These are phyloP conservation scores for Picochlorum costavermella DNA, from an alignment of 139 green algal species.

Conservation along the genomic window DNA sequence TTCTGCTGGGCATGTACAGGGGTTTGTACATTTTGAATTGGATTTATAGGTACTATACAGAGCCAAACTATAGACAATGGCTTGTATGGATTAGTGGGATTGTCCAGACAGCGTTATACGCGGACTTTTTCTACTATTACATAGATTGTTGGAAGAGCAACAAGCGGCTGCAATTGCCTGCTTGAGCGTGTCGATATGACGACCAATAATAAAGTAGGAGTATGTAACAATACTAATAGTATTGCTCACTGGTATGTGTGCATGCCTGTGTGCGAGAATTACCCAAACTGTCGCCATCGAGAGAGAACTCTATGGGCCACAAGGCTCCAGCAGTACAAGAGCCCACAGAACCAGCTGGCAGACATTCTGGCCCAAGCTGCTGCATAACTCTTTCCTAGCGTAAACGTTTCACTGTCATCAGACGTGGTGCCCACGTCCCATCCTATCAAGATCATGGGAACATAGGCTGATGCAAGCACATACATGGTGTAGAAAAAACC, in stretches of 20 bases:
- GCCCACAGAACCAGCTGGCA: constrained; percentile 58
- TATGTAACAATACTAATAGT: not conserved
- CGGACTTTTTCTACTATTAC: constrained; percentile 99
- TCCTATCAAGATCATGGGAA: constrained; percentile 64
- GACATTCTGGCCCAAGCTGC: constrained; percentile 71
- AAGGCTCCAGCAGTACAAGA: constrained; percentile 74
- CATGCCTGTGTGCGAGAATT: not conserved
- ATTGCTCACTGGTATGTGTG: too few species aligned
- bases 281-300: constrained; percentile 46
- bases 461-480: constrained; percentile 50
- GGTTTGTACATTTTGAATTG: constrained; percentile 98
- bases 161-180: constrained; percentile 73
- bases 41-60: constrained; percentile 93
- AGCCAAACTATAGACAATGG: constrained; percentile 84
- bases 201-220: not conserved
- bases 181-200: constrained; percentile 26
- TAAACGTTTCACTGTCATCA: constrained; percentile 21
- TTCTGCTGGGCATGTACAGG: constrained; percentile 89
- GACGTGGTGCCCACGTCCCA: constrained; percentile 7
- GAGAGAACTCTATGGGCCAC: constrained; percentile 53
- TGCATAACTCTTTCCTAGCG: constrained; percentile 49
- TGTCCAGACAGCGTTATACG: constrained; percentile 90
- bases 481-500: constrained; percentile 75
- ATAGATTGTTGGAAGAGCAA: constrained; percentile 75
- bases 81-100: constrained; percentile 81